Base-by-base conservation (phyloP, 164 flowering plant genomes). In the Magnolia officinalis region DNA sequence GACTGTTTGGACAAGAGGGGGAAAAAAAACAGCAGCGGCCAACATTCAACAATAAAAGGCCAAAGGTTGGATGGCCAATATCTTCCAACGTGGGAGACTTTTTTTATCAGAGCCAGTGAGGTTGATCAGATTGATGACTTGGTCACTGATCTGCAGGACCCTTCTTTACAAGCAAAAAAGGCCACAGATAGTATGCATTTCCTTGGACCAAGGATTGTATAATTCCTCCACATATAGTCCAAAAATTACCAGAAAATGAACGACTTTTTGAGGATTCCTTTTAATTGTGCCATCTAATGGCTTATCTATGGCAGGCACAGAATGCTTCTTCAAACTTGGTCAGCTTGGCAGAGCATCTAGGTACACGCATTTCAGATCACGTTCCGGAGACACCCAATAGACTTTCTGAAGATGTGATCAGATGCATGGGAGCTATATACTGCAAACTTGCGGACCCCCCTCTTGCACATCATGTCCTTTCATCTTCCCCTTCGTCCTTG, bases 361-460 rank as follows among this genome's bases (percentile, higher is more conserved):
- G 90, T 8, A 81, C 89, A 18, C 76, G 81, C 74, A 81, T 85
- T 31, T 76, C 89, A 2, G 87, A 88, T 81, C 85, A 87, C 82
- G 77, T 86, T 78, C 84, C 72, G 0, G 90, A 88, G 77, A 88
- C 96, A 63, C 89, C 97, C 26, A 92, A 92, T 80, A 76, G 83
- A 82, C 80, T 95, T 50, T 95, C 98, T 0, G 98, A 93, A 82
- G 96, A 93, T 81, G 89, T 95, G 88, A 73, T 96, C 74, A 94
- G 84, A 84, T 83, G 90, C 84, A 91, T 96, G 72, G 84, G 94
- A 67, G 77, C 87, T 69, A 90, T 96, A 71, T 92, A 89, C 74
- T 88, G 92, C 81, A 87, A 89, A 78, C 91, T 96, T 73, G 90
- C 96, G 18, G 94, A 94, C 50, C 96, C 93, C 11, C 86, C 94